These are phyloP conservation scores for Schizophyllum commune DNA, from an alignment of 1,284 basidiomycete species.

Conservation along the genomic window DNA sequence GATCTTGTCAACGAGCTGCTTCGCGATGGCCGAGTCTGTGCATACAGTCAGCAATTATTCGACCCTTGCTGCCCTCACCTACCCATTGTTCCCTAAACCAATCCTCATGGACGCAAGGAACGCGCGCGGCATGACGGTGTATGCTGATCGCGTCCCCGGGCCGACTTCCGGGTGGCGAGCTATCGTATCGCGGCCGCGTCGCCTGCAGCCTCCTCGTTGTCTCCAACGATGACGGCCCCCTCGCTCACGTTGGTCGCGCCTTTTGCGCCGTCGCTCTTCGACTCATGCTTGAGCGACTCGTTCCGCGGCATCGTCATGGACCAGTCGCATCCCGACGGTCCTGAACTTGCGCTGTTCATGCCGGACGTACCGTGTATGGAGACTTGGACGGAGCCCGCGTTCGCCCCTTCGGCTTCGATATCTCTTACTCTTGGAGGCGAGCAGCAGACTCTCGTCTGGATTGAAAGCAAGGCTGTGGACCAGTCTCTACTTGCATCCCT, in stretches of 20 bases:
- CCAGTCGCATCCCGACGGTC: constrained; percentile 29
- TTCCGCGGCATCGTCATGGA: constrained; percentile 49
- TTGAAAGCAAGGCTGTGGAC: constrained; percentile 49
- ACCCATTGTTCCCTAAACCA: constrained; percentile 8
- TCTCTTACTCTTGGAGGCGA: constrained; percentile 12
- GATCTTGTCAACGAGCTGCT: constrained; percentile 79
- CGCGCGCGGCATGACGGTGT: background rate
- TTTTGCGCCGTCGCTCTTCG: constrained; percentile 26
- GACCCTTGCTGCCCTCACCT: background rate
- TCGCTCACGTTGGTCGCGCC: constrained; percentile 32
- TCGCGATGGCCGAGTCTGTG: constrained; percentile 57
- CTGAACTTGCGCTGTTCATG: constrained; percentile 29
- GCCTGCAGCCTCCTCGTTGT: constrained; percentile 4
- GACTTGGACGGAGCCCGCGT: constrained; percentile 16
- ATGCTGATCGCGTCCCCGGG: background rate
- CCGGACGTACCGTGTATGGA: constrained; percentile 30
- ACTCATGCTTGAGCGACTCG: constrained; percentile 38
- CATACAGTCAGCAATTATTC: constrained; percentile 4
- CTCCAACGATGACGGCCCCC: constrained; percentile 12
- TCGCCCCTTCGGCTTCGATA: constrained; percentile 18
- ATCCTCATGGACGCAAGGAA: background rate
- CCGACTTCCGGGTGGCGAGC: background rate
- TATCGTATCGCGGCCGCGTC: background rate
- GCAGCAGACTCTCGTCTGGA: constrained; percentile 47
- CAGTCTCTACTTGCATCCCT: constrained; percentile 24